Evolutionary conservation across 1,284 basidiomycete genomes (phyloP), one percentile per base, ranked within the genome.

Genomic region (Melampsora larici-populina): DNA sequence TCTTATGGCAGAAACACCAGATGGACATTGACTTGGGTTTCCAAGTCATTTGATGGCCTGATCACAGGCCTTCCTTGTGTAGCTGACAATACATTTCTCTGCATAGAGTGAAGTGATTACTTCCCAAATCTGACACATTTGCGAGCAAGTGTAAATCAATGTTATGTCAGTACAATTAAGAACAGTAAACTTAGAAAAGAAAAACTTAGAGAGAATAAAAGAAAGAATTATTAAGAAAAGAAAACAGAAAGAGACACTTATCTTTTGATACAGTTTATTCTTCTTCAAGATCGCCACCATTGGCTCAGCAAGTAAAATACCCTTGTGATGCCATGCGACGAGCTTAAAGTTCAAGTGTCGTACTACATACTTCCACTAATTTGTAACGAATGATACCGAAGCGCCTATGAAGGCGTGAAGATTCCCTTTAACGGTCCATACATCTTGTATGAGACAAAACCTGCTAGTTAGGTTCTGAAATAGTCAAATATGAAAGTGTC

Each of bases 321-420:
- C 70, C 24, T 58, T 40, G 40, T 71, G 70, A 48, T 69, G 49
- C 67, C 43, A 69, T 1, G 67, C 48, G 17, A 69, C 55, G 46
- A 69, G 49, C 18, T 69, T 69, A 26, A 69, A 13, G 7, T 18
- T 51, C 5, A 69, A 21, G 26, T 69, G 67, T 7, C 26, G n/a
- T 70, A 51, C 68, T 70, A 29, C 58, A 18, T 7, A 33, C 1
- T 3, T 15, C 68, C 68, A 3, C 31, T 24, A 29, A 49, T 21
- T 24, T 69, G 67, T 69, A 69, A 26, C 9, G 49, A 24, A 51
- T 48, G 31, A 49, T n/a, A n/a, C n/a, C n/a, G n/a, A n/a, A n/a
- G n/a, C n/a, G n/a, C n/a, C n/a, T n/a, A n/a, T n/a, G n/a, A n/a
- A n/a, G n/a, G n/a, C n/a, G n/a, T n/a, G n/a, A n/a, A n/a, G n/a